Conservation (phyloP, 1,284 basidiomycete genomes). For the Pyrrhoderma noxium region DNA sequence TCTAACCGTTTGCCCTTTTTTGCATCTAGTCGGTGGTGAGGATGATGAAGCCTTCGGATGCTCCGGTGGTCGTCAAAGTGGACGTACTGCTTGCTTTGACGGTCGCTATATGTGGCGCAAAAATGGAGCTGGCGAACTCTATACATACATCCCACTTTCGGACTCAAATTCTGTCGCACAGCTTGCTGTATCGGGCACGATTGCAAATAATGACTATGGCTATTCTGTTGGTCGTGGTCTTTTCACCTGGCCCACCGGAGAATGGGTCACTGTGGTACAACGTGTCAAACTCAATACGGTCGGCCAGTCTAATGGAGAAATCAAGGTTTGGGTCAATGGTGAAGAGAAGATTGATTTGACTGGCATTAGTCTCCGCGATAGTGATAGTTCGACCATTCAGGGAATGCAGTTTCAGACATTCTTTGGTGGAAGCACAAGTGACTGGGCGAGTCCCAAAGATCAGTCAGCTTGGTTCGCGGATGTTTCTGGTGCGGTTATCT, state of each 20-base stretch:
- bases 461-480: conserved; percentile 36
- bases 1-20: neutral
- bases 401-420: conserved; percentile 33
- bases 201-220: conserved; percentile 24
- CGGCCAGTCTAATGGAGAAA: conserved; percentile 23
- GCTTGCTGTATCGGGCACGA: conserved; percentile 21
- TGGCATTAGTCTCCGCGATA: conserved; percentile 21
- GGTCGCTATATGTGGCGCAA: conserved; percentile 23
- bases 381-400: conserved; percentile 19
- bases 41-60: conserved; percentile 36
- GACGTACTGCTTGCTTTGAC: conserved; percentile 20
- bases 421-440: conserved; percentile 30
- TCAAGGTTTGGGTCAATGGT: conserved; percentile 25
- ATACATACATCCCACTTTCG: conserved; percentile 46
- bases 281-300: conserved; percentile 34
- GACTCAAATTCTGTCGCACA: conserved; percentile 7
- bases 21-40: conserved; percentile 42
- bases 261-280: conserved; percentile 33
- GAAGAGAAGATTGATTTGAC: conserved; percentile 20
- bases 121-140: conserved; percentile 46
- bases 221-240: conserved; percentile 25
- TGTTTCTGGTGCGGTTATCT: conserved; percentile 21
- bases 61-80: conserved; percentile 45
- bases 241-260: conserved; percentile 22
- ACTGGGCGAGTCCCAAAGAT: conserved; percentile 33